These are phyloP conservation scores for Pythium aristosporum DNA, from an alignment of 352 stramenopile species.

Conservation along the genomic window DNA sequence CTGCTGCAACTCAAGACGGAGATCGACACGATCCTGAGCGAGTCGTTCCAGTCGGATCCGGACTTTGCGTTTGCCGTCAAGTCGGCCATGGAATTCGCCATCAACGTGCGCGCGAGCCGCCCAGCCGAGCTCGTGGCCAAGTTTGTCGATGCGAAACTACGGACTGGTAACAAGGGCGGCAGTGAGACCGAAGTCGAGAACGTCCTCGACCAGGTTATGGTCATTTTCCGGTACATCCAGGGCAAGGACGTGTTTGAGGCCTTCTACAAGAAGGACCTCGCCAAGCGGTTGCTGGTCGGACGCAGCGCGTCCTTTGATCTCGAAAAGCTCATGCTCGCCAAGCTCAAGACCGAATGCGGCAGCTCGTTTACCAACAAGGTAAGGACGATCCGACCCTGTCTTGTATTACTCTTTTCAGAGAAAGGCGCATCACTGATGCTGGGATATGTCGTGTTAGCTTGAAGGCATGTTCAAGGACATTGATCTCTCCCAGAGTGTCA, in stretches of 20 bases:
- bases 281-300: slow-evolving; percentile 94
- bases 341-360: slow-evolving; percentile 98
- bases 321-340: slow-evolving; percentile 96
- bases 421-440: neutral
- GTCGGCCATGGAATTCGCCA: slow-evolving; percentile 87
- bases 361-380: slow-evolving; percentile 97
- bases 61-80: slow-evolving; percentile 85
- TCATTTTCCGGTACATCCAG: slow-evolving; percentile 96
- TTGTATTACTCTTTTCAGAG: too few relatives aligned
- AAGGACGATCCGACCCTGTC: neutral
- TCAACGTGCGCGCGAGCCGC: slow-evolving; percentile 83
- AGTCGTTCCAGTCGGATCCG: slow-evolving; percentile 71
- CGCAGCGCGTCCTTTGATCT: slow-evolving; percentile 92
- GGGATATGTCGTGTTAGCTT: slow-evolving; percentile 50
- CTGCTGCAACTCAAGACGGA: slow-evolving; percentile 85
- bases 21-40: slow-evolving; percentile 73
- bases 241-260: slow-evolving; percentile 99
- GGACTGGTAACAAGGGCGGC: slow-evolving; percentile 80
- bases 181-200: slow-evolving; percentile 87
- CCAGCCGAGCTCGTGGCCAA: slow-evolving; percentile 91
- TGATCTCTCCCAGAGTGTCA: slow-evolving; percentile 94
- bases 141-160: slow-evolving; percentile 89
- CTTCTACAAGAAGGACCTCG: slow-evolving; percentile 98
- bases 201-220: slow-evolving; percentile 91
- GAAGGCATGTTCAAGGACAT: slow-evolving; percentile 99